Conservation (phyloP, 805 yeast species). For the Candida sithepensis region DNA sequence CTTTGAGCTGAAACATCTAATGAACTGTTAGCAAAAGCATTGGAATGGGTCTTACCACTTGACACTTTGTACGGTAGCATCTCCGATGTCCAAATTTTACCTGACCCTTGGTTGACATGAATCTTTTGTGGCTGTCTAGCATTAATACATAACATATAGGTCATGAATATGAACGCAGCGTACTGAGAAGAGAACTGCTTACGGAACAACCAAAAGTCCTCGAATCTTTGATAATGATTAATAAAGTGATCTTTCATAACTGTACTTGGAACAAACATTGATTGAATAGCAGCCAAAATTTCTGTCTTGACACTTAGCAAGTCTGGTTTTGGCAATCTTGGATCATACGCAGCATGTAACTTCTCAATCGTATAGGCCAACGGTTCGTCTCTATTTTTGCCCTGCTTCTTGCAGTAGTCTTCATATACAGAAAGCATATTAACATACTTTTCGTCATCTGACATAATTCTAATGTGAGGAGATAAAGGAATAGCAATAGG, state of each 20-base stretch:
- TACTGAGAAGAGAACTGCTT: conserved; percentile 93
- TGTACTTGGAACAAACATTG: conserved; percentile 79
- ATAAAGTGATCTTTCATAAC: conserved; percentile 78
- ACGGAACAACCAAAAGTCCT: conserved; percentile 96
- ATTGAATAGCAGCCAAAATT: conserved; percentile 84
- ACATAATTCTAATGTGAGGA: conserved; percentile 87
- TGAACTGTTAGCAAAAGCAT: conserved; percentile 39
- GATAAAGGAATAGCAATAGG: conserved; percentile 93
- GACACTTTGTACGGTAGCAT: conserved; percentile 89
- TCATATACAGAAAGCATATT: conserved; percentile 85
- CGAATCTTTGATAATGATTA: conserved; percentile 67
- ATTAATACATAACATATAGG: conserved; percentile 92
- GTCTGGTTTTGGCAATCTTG: conserved; percentile 91
- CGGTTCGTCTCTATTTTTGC: conserved; percentile 83
- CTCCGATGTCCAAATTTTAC: conserved; percentile 90
- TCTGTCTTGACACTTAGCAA: conserved; percentile 84
- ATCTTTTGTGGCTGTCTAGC: conserved; percentile 93
- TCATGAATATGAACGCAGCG: conserved; percentile 87
- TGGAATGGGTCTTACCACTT: conserved; percentile 40
- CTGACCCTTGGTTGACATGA: conserved; percentile 74
- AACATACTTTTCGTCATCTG: conserved; percentile 73
- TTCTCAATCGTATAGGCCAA: conserved; percentile 81
- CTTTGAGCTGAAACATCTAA: conserved; percentile 48
- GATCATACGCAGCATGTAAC: conserved; percentile 89
- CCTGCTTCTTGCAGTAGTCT: conserved; percentile 69